Evolutionary conservation across 345 rosid genomes (phyloP), one percentile per base, ranked within the genome.

Genomic region (Pseudoturritis turrita): DNA sequence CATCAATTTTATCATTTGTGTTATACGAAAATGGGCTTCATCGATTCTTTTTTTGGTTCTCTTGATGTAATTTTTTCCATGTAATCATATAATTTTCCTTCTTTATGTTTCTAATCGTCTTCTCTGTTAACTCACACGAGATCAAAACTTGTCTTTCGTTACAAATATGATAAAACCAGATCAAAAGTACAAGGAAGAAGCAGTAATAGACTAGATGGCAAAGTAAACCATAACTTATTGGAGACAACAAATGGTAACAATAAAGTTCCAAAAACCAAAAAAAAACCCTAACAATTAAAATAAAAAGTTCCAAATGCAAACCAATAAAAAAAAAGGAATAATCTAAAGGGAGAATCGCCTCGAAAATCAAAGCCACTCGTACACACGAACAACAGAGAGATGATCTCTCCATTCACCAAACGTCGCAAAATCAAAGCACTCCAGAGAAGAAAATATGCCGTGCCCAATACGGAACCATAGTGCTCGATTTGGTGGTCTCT

Each of bases 391-490:
- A 7, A 33, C 50, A 28, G 31, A 28, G 52, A 91, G 73, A 65
- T 92, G 89, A 51, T 82, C 79, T 74, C 58, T 82, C 99, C 98
- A 95, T 64, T 91, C 96, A 10, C 72, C 72, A 2, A 72, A 73
- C 56, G 85, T 56, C 1, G 90, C 97, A 41, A 88, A 91, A n/a
- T n/a, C n/a, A n/a, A 62, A 81, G 14, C 15, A 44, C 36, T 3
- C 65, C 65, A 43, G 82, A 85, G 59, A 88, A 87, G 26, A 87
- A 12, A 10, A 71, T 31, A 41, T 85, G 80, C 41, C 97, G 78
- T 14, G 79, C 13, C 97, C 91, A 87, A 73, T 82, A 95, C 9
- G 96, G 91, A 36, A 82, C 7, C 10, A 79, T 2, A n/a, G 7
- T 21, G 23, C 44, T 37, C 52, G 70, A 3, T 10, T 65, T 50